Evolutionary conservation across 2,329 filamentous ascomycete genomes (phyloP).

Genomic region (Chrysoporthe deuterocubensis): DNA sequence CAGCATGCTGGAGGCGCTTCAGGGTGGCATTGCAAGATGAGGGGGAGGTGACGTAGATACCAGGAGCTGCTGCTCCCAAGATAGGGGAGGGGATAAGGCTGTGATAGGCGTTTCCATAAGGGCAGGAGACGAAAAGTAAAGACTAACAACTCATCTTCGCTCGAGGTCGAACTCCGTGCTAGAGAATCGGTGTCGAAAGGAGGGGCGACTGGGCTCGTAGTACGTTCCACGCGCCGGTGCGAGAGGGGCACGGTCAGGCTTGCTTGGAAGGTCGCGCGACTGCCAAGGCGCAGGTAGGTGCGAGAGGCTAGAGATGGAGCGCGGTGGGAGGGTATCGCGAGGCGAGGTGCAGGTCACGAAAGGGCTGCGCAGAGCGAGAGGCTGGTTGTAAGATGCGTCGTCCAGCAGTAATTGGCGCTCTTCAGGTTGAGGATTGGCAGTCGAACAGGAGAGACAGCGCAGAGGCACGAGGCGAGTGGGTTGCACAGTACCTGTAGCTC

Average conservation of each 20-base stretch:
- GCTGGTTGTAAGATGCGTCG: neutral
- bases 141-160: conserved; percentile 12
- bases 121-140: neutral
- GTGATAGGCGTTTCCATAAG: neutral
- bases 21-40: conserved; percentile 9
- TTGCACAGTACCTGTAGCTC: neutral
- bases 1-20: conserved; percentile 22
- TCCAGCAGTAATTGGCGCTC: neutral
- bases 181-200: neutral
- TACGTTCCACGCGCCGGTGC: neutral
- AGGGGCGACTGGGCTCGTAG: neutral
- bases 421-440: conserved; percentile 1
- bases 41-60: neutral
- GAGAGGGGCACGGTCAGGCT: conserved; percentile 4
- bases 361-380: neutral
- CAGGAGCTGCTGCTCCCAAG: conserved; percentile 3
- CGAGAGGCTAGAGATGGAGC: neutral
- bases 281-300: neutral
- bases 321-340: neutral
- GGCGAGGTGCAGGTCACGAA: neutral
- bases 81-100: neutral
- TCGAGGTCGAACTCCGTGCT: neutral
- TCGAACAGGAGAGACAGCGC: conserved; percentile 9
- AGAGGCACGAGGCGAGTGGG: conserved; percentile 5
- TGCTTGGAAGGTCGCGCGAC: neutral